phyloP scores from a whole-genome alignment of 2,329 filamentous ascomycete species.

The Fonsecaea nubica region DNA sequence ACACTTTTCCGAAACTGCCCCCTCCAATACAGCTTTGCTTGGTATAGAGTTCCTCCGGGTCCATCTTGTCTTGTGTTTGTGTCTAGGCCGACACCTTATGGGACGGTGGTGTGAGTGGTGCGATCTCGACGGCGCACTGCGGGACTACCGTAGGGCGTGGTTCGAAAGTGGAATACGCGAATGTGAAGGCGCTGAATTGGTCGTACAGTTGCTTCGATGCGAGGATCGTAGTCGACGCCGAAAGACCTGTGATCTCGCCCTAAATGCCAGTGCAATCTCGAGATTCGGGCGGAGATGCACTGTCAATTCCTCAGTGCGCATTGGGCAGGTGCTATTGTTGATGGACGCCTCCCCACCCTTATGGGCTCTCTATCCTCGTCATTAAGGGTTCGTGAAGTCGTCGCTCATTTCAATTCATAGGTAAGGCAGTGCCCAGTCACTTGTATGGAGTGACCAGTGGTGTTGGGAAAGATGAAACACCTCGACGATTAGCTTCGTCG shows the following conservation, averaged over 20 bases:
- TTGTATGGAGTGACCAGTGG: conserved; percentile 6
- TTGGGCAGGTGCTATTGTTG: conserved; percentile 24
- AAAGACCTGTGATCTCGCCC: background rate
- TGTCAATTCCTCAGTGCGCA: conserved; percentile 28
- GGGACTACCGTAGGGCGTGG: background rate
- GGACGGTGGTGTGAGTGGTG: background rate
- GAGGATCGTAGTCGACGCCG: background rate
- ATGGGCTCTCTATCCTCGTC: background rate
- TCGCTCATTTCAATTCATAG: conserved; percentile 18
- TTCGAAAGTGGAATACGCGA: background rate
- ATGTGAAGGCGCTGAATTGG: background rate
- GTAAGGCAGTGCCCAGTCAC: background rate
- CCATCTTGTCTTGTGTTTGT: conserved; percentile 53
- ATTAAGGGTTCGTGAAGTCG: conserved; percentile 22
- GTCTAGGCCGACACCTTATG: background rate
- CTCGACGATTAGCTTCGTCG: conserved; percentile 1
- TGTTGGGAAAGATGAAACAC: conserved; percentile 26
- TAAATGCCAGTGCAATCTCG: background rate
- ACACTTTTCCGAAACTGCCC: conserved; percentile 97
- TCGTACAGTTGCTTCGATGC: background rate
- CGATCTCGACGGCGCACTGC: background rate
- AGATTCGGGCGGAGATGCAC: conserved; percentile 15
- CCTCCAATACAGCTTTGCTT: conserved; percentile 94
- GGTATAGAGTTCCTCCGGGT: conserved; percentile 90
- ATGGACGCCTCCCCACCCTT: background rate